A percentile compares a stretch with the other conserved stretches of the same genome.
Conservation (phyloP, 768 basidiomycete species). For the Tricholoma hemisulphureum region DNA sequence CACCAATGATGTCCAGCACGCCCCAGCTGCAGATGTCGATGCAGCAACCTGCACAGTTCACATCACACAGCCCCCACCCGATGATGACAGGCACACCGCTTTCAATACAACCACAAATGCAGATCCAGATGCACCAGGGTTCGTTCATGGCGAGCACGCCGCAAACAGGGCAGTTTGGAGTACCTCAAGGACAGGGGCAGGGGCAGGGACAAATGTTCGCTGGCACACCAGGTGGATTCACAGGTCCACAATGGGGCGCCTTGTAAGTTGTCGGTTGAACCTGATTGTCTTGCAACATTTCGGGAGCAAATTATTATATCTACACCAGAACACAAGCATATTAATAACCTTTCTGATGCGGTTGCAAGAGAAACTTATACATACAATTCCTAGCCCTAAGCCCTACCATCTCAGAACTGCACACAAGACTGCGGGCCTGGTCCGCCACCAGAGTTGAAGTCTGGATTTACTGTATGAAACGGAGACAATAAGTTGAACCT, state of each 20-base stretch:
- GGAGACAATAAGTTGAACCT: no score
- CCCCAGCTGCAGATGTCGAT: slow-evolving; percentile 18
- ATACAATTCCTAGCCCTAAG: no score
- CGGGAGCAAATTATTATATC: no score
- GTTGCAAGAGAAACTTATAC: no score
- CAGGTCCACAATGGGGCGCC: background rate
- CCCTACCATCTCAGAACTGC: no score
- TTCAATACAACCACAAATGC: slow-evolving; percentile 33
- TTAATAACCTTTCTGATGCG: no score
- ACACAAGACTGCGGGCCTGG: no score
- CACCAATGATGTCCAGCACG: slow-evolving; percentile 15
- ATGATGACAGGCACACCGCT: slow-evolving; percentile 20
- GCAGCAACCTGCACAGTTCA: background rate
- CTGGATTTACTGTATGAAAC: no score
- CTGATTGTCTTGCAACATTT: no score
- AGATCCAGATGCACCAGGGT: slow-evolving; percentile 18
- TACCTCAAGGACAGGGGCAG: background rate
- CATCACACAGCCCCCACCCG: slow-evolving; percentile 12
- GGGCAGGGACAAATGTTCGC: background rate
- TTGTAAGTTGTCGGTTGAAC: background rate
- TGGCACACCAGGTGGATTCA: background rate
- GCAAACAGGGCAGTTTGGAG: slow-evolving; percentile 18
- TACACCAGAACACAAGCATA: no score
- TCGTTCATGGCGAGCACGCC: slow-evolving; percentile 28
- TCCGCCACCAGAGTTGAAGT: no score